Evolutionary conservation across 2,329 filamentous ascomycete species (phyloP).

Genomic region (Rhexocercosporidium sp.): DNA sequence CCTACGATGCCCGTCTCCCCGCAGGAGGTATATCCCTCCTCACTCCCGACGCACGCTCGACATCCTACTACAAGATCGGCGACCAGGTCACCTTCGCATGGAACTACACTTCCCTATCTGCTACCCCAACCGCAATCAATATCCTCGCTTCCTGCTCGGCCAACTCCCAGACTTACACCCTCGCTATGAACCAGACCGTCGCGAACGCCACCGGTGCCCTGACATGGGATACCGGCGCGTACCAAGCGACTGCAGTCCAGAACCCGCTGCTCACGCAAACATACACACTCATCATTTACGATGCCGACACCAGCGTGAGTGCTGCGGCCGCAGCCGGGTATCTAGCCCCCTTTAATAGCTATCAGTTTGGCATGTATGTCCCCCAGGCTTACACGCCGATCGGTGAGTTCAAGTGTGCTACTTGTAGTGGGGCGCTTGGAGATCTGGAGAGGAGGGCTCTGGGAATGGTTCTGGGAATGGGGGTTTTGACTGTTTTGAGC

Average conservation of each 20-base stretch:
- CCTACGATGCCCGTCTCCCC: constrained; percentile 52
- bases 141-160: constrained; percentile 61
- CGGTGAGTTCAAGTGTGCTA: constrained; percentile 59
- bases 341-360: constrained; percentile 53
- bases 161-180: constrained; percentile 60
- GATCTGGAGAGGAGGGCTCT: constrained; percentile 54
- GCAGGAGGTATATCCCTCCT: constrained; percentile 59
- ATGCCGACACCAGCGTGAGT: constrained; percentile 57
- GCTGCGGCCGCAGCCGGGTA: constrained; percentile 61
- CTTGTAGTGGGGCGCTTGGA: constrained; percentile 59
- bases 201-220: constrained; percentile 54
- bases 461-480: constrained; percentile 58
- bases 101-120: constrained; percentile 68
- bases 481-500: constrained; percentile 59
- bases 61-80: constrained; percentile 64
- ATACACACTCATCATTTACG: constrained; percentile 68
- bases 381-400: constrained; percentile 56
- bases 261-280: constrained; percentile 56
- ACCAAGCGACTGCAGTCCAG: constrained; percentile 49
- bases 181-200: constrained; percentile 68
- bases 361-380: constrained; percentile 64
- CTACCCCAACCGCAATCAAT: constrained; percentile 63
- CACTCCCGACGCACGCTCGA: constrained; percentile 53
- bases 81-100: constrained; percentile 64
- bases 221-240: constrained; percentile 62